Evolutionary conservation across 1,284 basidiomycete species (phyloP), one percentile per base, ranked within the genome.

Genomic region (Sporisorium graminicola): DNA sequence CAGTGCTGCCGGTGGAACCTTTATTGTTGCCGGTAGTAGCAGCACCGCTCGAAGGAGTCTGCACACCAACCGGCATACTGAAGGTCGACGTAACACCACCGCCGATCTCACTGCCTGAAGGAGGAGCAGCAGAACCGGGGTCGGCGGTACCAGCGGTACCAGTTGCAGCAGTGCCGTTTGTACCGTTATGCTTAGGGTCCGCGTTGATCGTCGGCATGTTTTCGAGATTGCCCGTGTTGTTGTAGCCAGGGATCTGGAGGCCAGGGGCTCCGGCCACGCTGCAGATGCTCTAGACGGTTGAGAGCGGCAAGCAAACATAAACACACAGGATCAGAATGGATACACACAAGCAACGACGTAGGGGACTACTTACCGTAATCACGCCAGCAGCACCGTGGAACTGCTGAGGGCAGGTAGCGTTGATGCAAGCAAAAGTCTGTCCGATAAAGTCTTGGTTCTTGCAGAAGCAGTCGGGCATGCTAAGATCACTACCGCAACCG

Each of bases 331-430:
- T n/a, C n/a, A n/a, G n/a, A n/a, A n/a, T n/a, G n/a, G n/a, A n/a
- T n/a, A n/a, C n/a, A n/a, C n/a, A n/a, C n/a, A n/a, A n/a, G n/a
- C n/a, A n/a, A n/a, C n/a, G n/a, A n/a, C n/a, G n/a, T n/a, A n/a
- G n/a, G n/a, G n/a, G n/a, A n/a, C n/a, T n/a, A 43, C 40, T 43
- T 14, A 43, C 40, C 40, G 56, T 70, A 53, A 75, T 40, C 29
- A 75, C 73, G 13, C 73, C 73, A n/a, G 73, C 73, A n/a, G 73
- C 73, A 14, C 73, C 73, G 37, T 75, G 64, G 50, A 63, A 75
- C 40, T 75, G 73, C 52, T 66, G 58, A 3, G 73, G 67, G 31
- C 73, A 75, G n/a, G 73, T 75, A 18, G 67, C 57, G 24, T 75
- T 75, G 64, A 75, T 58, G 50, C 73, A 75, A n/a, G 56, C 29